These are phyloP conservation scores for Globisporangium canariense DNA, from an alignment of 352 stramenopile species.

Conservation along the genomic window DNA sequence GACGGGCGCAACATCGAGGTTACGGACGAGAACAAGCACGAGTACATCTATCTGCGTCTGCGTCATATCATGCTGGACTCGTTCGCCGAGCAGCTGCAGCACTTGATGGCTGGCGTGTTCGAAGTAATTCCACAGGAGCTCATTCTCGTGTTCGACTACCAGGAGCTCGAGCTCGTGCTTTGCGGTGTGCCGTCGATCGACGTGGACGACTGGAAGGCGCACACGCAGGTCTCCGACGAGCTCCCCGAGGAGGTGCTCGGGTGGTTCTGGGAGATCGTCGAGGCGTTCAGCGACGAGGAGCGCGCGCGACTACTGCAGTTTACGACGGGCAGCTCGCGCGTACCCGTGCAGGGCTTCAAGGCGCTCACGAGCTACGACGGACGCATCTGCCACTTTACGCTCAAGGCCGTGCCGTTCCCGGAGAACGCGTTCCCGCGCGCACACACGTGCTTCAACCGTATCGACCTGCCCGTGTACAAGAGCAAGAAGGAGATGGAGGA, in stretches of 20 bases:
- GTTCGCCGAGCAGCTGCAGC: conserved; percentile 92
- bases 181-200: conserved; percentile 81
- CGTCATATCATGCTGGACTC: conserved; percentile 96
- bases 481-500: conserved; percentile 90
- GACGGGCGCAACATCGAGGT: conserved; percentile 79
- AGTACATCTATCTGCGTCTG: conserved; percentile 95
- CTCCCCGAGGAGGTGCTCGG: conserved; percentile 61
- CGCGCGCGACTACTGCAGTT: conserved; percentile 52
- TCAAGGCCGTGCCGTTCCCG: conserved; percentile 55
- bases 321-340: conserved; percentile 50
- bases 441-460: conserved; percentile 88
- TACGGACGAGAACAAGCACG: conserved; percentile 97
- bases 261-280: conserved; percentile 75
- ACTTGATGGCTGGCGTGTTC: conserved; percentile 93
- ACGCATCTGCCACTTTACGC: conserved; percentile 55
- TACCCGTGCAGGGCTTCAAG: conserved; percentile 67
- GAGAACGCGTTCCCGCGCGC: conserved; percentile 51
- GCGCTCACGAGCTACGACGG: conserved; percentile 58
- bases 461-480: conserved; percentile 91
- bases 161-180: conserved; percentile 80
- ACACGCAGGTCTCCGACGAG: conserved; percentile 88
- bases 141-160: conserved; percentile 82
- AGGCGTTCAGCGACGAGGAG: conserved; percentile 52
- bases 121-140: conserved; percentile 93
- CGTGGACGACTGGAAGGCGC: conserved; percentile 76